Evolutionary conservation across 495 filamentous ascomycete species (phyloP).

Genomic region (Penicillium odoratum): DNA sequence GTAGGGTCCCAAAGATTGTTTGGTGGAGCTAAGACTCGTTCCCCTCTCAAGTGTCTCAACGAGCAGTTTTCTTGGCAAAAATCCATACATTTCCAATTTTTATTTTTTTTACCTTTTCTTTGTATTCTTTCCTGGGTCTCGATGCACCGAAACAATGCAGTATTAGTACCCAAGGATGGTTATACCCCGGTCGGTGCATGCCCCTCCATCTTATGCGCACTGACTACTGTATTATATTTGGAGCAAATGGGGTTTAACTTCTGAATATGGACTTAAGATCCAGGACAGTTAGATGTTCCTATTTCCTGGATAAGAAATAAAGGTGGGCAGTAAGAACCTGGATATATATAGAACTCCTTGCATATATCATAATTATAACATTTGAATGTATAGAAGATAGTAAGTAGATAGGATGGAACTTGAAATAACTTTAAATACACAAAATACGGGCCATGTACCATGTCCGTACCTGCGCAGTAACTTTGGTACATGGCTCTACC

Average conservation of each 20-base stretch:
- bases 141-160: constrained; percentile 1
- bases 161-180: background rate
- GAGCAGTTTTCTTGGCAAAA: background rate
- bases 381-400: too few species aligned
- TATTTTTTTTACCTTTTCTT: background rate
- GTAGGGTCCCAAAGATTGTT: constrained; percentile 1
- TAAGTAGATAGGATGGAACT: background rate
- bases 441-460: constrained; percentile 15
- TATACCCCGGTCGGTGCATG: background rate
- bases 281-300: too few species aligned
- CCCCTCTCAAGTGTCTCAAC: background rate
- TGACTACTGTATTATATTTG: constrained; percentile 10
- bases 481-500: constrained; percentile 32
- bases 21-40: background rate
- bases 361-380: background rate
- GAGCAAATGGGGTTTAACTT: background rate
- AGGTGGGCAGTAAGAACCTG: background rate
- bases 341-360: background rate
- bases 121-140: background rate
- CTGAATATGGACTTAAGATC: background rate
- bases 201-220: constrained; percentile 28
- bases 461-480: constrained; percentile 25
- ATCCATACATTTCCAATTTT: too few species aligned
- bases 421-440: background rate
- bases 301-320: background rate